Base-by-base conservation (phyloP, 371 early-diverging fungal genomes). In the Haplosporangium sp. region DNA sequence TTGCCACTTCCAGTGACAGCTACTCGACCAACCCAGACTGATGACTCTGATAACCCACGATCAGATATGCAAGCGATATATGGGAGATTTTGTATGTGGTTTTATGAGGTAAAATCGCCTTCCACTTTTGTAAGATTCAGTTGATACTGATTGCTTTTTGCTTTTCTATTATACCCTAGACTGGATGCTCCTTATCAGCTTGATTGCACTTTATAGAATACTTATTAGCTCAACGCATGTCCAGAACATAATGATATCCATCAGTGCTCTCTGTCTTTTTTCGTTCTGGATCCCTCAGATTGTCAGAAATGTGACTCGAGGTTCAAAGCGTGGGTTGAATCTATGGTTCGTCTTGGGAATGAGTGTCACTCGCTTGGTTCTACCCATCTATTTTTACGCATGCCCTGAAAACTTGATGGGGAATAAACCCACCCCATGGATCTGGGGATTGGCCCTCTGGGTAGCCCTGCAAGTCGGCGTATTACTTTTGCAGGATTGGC, bases 271-370 rank as follows among this genome's bases (percentile, higher is more conserved):
- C 19, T 67, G 82, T 4, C 75, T 90, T 55, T 92, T 88, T 76
- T 94, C 94, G 0, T 93, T 91, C 76, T 95, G 95, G 95, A 72
- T 93, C 15, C 95, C 95, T 2, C 95, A 95, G 66, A 93, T 93
- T 58, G 79, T 88, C 15, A 86, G 92, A 65, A 93, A 91, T 66
- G 87, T 88, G 15, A 73, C 72, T 17, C 87, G 93, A 58, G 92
- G 93, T 13, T 89, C 91, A 40, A 84, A 89, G 74, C 81, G 86
- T 35, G 90, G 89, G 4, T 72, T 94, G 53, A 88, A 88, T 60
- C 73, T 76, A 40, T 86, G 88, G 19, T 94, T 91, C 65, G 72
- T 94, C 7, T 20, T 89, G 34, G 89, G 90, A 2, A 91, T 91
- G 86, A 92, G 89, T n/a, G 56, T 85, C 3, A 82, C 88, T 11